phyloP scores from a whole-genome alignment of 2,329 filamentous ascomycete genomes.

The Fusarium domesticum region DNA sequence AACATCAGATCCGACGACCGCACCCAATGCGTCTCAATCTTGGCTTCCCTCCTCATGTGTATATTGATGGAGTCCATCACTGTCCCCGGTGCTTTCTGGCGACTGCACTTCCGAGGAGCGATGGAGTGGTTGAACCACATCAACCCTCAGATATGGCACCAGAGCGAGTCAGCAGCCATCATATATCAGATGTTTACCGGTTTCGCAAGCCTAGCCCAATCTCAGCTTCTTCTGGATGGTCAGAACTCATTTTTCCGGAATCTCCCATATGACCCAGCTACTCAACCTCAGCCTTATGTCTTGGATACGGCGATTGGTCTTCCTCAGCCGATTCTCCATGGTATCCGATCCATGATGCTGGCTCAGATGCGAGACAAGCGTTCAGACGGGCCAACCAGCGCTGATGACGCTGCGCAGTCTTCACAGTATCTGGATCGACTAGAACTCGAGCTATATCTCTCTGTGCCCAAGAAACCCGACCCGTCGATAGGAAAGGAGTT shows the following conservation, averaged over 20 bases:
- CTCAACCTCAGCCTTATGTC: constrained; percentile 22
- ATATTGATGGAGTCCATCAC: constrained; percentile 28
- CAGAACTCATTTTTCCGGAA: constrained; percentile 18
- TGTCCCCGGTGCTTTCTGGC: constrained; percentile 22
- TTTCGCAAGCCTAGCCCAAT: constrained; percentile 23
- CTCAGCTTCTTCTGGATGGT: constrained; percentile 18
- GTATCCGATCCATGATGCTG: constrained; percentile 20
- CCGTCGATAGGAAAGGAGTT: constrained; percentile 13
- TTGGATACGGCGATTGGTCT: constrained; percentile 19
- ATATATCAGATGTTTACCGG: constrained; percentile 28
- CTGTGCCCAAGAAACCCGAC: constrained; percentile 16
- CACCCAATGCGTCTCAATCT: constrained; percentile 16
- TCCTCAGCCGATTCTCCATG: constrained; percentile 22
- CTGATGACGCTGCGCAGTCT: constrained; percentile 2
- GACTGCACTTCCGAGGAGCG: constrained; percentile 22
- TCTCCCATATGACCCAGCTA: constrained; percentile 18
- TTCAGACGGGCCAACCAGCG: neutral
- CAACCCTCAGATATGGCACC: constrained; percentile 24
- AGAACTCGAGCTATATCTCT: constrained; percentile 22
- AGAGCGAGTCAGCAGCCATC: constrained; percentile 18
- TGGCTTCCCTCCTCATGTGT: constrained; percentile 24
- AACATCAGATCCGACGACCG: constrained; percentile 27
- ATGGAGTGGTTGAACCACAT: constrained; percentile 29
- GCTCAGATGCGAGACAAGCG: constrained; percentile 17
- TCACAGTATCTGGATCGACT: constrained; percentile 18